Conservation (phyloP, 441 rosid species). For the Jatropha multifida region DNA sequence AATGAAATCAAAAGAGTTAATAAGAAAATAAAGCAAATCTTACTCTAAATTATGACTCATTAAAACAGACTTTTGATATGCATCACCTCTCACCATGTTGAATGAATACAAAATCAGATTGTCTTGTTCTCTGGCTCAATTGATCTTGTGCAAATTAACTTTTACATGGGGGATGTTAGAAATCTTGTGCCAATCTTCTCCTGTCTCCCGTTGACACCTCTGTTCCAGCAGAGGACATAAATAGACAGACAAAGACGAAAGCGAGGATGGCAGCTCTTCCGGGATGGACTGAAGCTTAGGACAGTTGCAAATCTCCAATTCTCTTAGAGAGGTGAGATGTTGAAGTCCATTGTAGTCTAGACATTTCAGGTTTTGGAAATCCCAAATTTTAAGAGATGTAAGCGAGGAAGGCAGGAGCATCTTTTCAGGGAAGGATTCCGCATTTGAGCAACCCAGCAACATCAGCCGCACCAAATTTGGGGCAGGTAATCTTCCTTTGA, state of each 20-base stretch:
- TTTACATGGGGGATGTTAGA: slow-evolving; percentile 5
- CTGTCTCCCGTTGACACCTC: slow-evolving; percentile 12
- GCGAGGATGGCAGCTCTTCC: slow-evolving; percentile 9
- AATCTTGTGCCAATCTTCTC: slow-evolving; percentile 17
- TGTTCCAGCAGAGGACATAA: slow-evolving; percentile 14
- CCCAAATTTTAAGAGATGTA: slow-evolving; percentile 13
- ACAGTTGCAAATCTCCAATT: slow-evolving; percentile 13
- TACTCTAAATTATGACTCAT: neutral
- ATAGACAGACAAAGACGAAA: slow-evolving; percentile 6
- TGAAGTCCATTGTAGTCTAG: slow-evolving; percentile 5
- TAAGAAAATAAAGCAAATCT: neutral
- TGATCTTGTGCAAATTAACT: slow-evolving; percentile 11
- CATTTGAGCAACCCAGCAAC: slow-evolving; percentile 13
- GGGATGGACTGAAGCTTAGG: slow-evolving; percentile 14
- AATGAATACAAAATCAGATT: neutral
- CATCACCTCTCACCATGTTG: neutral
- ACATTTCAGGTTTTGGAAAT: slow-evolving; percentile 1
- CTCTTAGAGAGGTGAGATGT: slow-evolving; percentile 14
- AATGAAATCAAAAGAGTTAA: neutral
- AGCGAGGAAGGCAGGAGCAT: slow-evolving; percentile 2
- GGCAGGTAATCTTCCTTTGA: slow-evolving; percentile 4
- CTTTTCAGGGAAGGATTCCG: slow-evolving; percentile 2
- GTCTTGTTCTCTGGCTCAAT: neutral
- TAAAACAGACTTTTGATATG: neutral
- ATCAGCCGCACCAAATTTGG: slow-evolving; percentile 7